Evolutionary conservation across 1,284 basidiomycete genomes (phyloP), one percentile per base, ranked within the genome.

Genomic region (Caloboletus inedulis): DNA sequence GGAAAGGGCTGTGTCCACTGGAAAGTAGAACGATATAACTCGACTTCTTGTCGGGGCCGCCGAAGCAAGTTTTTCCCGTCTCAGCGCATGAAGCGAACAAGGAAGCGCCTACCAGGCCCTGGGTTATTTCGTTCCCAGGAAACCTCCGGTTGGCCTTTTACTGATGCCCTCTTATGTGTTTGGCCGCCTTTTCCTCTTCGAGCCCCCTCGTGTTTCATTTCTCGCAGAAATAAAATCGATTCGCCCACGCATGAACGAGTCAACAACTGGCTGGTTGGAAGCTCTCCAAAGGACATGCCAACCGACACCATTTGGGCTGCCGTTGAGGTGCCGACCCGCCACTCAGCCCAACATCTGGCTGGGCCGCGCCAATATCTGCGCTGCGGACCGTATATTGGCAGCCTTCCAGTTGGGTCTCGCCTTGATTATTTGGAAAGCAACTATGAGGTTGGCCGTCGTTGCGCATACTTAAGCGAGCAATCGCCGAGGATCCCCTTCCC

Each of bases 11-110:
- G 41, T 60, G 51, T 33, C n/a, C 34, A 63, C 51, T 43, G 59
- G 56, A 61, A 43, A 13, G 3, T 16, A 6, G 7, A 12, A 33
- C 3, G 3, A 49, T 62, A 57, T 64, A 62, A 60, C 9, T 9
- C 4, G 2, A 21, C 18, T 7, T 14, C 13, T 43, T 14, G 1
- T 45, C 8, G 12, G 16, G n/a, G 12, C 7, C 4, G 5, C 29
- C 0, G 13, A 16, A 16, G 3, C 31, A 6, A 4, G 9, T 23
- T 19, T 23, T 13, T 10, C 30, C n/a, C 29, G 2, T 23, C 9
- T 2, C 7, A 30, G 36, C 4, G 13, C 29, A 5, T 16, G 42
- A 30, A 18, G 25, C 14, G 21, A n/a, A 23, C 30, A 31, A 33
- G 3, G 9, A 39, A 23, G 62, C 31, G 40, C 40, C 18, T 12